Evolutionary conservation across 441 rosid species (phyloP).

Genomic region (Corymbia calophylla): DNA sequence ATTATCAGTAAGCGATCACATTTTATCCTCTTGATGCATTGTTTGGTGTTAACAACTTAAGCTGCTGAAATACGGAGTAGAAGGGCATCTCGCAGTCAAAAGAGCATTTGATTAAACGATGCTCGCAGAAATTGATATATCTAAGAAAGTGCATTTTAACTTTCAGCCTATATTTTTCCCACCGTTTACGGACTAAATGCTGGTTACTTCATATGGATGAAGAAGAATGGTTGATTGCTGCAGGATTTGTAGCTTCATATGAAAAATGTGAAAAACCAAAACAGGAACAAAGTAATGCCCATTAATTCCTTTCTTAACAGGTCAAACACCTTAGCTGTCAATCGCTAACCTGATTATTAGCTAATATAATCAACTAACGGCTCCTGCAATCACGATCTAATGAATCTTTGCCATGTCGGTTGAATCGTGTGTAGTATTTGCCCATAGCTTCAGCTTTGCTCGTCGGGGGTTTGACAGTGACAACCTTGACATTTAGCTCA

Average conservation of each 20-base stretch:
- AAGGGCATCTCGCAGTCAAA: neutral
- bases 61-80: neutral
- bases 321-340: neutral
- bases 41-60: neutral
- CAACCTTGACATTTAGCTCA: constrained; percentile 76
- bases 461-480: constrained; percentile 83
- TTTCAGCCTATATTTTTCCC: neutral
- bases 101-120: neutral
- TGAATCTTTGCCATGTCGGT: neutral
- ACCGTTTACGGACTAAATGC: neutral
- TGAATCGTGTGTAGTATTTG: constrained; percentile 57
- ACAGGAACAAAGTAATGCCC: neutral
- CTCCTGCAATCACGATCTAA: neutral
- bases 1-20: constrained; percentile 47
- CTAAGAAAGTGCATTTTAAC: neutral
- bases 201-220: neutral
- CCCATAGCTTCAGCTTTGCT: constrained; percentile 91
- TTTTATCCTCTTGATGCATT: neutral
- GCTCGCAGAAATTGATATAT: neutral
- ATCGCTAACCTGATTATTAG: neutral
- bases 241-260: neutral
- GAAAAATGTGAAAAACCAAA: neutral
- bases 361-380: neutral
- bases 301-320: neutral
- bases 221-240: neutral